A percentile compares a stretch with the other conserved stretches of the same genome.
Conservation (phyloP, 106 monocot genomes). For the Amphibolis antarctica region DNA sequence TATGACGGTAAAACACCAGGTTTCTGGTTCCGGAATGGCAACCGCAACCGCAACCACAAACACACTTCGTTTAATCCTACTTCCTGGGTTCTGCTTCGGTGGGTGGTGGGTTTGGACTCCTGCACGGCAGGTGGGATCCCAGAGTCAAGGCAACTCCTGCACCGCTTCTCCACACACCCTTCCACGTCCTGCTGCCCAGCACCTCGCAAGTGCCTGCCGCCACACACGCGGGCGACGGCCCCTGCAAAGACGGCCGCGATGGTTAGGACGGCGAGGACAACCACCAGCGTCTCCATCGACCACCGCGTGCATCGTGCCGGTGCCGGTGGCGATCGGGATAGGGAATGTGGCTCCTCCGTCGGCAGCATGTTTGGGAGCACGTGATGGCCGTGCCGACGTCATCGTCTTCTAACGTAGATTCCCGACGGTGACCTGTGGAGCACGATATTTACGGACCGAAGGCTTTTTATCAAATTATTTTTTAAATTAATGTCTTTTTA, state of each 20-base stretch:
- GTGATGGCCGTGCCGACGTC: too few relatives aligned
- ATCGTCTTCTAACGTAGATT: too few relatives aligned
- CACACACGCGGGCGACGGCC: conserved; percentile 8
- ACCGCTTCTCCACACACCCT: conserved; percentile 12
- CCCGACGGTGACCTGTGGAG: too few relatives aligned
- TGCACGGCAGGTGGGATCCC: neutral
- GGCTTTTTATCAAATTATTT: too few relatives aligned
- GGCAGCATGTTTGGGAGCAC: too few relatives aligned
- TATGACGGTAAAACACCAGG: too few relatives aligned
- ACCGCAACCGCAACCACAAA: too few relatives aligned
- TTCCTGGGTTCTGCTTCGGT: neutral
- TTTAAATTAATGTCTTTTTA: too few relatives aligned
- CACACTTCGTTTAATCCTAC: neutral
- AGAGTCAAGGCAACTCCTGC: conserved; percentile 6
- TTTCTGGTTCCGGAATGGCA: too few relatives aligned
- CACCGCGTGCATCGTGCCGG: neutral
- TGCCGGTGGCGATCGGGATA: neutral
- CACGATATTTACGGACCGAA: too few relatives aligned
- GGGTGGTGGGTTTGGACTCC: neutral
- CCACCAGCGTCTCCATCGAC: conserved; percentile 16
- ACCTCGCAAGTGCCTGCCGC: conserved; percentile 6
- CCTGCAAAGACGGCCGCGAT: conserved; percentile 6
- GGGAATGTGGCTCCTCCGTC: too few relatives aligned
- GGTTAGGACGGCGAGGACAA: conserved; percentile 11
- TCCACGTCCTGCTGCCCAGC: conserved; percentile 2